A percentile compares a stretch with the other conserved stretches of the same genome.
phyloP scores from a whole-genome alignment of 108 stramenopile genomes.

The Epipyxis sp. region DNA sequence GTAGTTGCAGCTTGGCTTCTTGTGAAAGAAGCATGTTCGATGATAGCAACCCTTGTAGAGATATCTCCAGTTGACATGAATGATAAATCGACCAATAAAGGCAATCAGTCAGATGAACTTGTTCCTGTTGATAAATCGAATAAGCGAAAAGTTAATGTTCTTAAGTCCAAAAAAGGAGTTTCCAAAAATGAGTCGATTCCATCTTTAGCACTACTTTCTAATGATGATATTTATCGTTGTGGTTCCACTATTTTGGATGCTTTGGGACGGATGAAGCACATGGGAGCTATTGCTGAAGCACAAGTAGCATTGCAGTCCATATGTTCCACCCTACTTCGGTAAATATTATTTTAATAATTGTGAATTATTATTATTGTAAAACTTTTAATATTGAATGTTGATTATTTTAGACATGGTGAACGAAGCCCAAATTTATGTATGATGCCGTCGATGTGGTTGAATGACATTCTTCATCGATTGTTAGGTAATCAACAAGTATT shows the following conservation, averaged over 20 bases:
- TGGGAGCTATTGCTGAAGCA: slow-evolving; percentile 39
- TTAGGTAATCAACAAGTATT: slow-evolving; percentile 37
- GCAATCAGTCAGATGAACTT: neutral
- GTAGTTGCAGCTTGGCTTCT: slow-evolving; percentile 48
- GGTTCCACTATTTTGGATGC: slow-evolving; percentile 34
- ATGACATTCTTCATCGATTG: slow-evolving; percentile 38
- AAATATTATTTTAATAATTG: no score
- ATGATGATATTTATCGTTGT: slow-evolving; percentile 17
- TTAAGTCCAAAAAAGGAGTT: no score
- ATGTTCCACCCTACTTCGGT: slow-evolving; percentile 37
- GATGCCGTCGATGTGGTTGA: slow-evolving; percentile 42
- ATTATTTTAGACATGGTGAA: no score
- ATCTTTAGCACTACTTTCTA: slow-evolving; percentile 22
- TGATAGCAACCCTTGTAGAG: slow-evolving; percentile 34
- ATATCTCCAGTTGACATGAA: neutral
- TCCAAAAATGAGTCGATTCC: slow-evolving; percentile 27
- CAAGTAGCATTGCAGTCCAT: slow-evolving; percentile 45
- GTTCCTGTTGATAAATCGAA: no score
- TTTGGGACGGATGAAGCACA: slow-evolving; percentile 41
- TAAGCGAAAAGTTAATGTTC: no score
- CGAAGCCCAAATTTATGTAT: neutral
- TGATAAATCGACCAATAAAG: neutral
- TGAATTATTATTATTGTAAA: no score
- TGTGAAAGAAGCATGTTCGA: slow-evolving; percentile 41
- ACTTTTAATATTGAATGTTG: no score